phyloP scores from a whole-genome alignment of 305 asterid genomes.

The Ajuga reptans region DNA sequence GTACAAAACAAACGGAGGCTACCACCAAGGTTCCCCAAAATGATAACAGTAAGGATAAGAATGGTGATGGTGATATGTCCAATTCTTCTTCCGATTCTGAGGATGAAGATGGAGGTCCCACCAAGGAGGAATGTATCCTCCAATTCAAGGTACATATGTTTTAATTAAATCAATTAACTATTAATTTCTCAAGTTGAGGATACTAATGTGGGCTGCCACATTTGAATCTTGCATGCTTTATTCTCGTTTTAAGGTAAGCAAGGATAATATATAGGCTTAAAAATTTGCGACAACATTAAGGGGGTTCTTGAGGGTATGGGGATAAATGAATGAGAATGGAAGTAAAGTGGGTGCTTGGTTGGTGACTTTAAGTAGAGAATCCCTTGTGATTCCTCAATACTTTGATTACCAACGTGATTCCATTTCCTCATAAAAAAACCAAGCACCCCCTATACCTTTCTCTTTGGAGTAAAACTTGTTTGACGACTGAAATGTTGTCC shows the following conservation, averaged over 20 bases:
- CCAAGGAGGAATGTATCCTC: constrained; percentile 69
- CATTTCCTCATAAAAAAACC: no score
- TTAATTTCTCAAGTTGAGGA: not conserved
- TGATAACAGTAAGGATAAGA: constrained; percentile 64
- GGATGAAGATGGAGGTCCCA: constrained; percentile 78
- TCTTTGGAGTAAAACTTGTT: not conserved
- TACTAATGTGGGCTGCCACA: not conserved
- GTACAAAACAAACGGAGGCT: constrained; percentile 48
- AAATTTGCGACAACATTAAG: not conserved
- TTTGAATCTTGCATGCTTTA: not conserved
- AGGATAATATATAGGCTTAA: not conserved
- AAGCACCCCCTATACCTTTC: no score
- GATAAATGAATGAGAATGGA: no score
- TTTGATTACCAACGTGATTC: no score
- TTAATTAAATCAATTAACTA: not conserved
- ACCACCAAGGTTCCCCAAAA: constrained; percentile 41
- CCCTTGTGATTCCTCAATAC: no score
- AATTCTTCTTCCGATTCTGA: constrained; percentile 92
- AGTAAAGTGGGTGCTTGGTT: no score
- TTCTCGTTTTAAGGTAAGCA: not conserved
- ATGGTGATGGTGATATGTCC: constrained; percentile 62
- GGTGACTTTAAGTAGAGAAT: no score
- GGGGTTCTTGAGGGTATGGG: no score
- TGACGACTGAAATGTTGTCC: not conserved
- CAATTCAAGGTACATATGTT: constrained; percentile 66